phyloP scores from a whole-genome alignment of 371 early-diverging fungal species.

The Mucor racemosus region DNA sequence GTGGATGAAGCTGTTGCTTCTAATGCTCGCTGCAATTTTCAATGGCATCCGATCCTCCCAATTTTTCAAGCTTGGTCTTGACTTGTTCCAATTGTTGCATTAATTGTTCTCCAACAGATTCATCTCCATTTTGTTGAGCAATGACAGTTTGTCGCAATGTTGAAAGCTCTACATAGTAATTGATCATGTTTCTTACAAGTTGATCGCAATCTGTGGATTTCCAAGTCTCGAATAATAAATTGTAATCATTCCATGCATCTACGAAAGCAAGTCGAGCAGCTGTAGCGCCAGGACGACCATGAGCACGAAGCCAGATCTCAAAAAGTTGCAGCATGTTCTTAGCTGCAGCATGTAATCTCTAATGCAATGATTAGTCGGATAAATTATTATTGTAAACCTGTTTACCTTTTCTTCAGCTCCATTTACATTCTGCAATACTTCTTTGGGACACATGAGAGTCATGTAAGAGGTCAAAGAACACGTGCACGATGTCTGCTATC shows the following conservation, averaged over 20 bases:
- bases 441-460: conserved; percentile 66
- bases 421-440: conserved; percentile 57
- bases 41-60: conserved; percentile 36
- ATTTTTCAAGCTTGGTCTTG: conserved; percentile 33
- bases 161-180: conserved; percentile 74
- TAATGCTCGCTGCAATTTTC: conserved; percentile 32
- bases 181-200: conserved; percentile 63
- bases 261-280: conserved; percentile 45
- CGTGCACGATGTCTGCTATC: conserved; percentile 55
- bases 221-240: conserved; percentile 71
- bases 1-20: conserved; percentile 16
- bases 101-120: conserved; percentile 59
- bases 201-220: conserved; percentile 69
- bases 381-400: neutral
- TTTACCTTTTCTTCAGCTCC: conserved; percentile 61
- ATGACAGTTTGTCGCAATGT: conserved; percentile 68
- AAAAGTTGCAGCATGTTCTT: conserved; percentile 56
- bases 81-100: conserved; percentile 56
- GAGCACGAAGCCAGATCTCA: conserved; percentile 57
- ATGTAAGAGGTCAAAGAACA: conserved; percentile 73
- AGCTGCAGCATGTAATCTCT: conserved; percentile 49
- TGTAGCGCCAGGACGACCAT: conserved; percentile 32
- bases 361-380: neutral
- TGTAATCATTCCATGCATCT: conserved; percentile 61
- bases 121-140: conserved; percentile 41